Percentiles rank a stretch among this genome's conserved stretches.
Evolutionary conservation across 108 stramenopile genomes (phyloP).

Genomic region (Parietichytrium sp.): DNA sequence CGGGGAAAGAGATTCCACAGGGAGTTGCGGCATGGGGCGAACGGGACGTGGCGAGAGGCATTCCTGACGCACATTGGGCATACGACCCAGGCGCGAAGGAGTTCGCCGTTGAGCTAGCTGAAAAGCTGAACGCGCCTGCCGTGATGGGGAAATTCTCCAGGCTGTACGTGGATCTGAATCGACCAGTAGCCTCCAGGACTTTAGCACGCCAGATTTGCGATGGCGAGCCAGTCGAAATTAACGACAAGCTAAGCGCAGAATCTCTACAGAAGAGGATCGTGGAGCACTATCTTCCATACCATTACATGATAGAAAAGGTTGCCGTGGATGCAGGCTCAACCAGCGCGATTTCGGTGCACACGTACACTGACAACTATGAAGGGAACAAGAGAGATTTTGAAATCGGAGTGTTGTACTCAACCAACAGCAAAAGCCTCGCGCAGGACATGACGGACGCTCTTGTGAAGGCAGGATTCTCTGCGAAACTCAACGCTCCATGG

Average conservation of each 20-base stretch:
- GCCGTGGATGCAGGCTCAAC: not conserved
- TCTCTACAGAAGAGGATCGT: not conserved
- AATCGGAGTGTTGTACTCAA: conserved; percentile 23
- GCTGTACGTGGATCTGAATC: conserved; percentile 2
- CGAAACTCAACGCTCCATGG: conserved; percentile 22
- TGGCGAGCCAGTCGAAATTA: not conserved
- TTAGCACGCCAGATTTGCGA: conserved; percentile 1
- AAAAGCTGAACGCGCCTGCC: not conserved
- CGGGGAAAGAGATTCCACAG: not conserved
- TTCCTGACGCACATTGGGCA: not conserved
- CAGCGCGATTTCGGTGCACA: conserved; percentile 29
- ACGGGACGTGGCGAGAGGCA: not conserved
- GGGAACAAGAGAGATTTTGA: not conserved
- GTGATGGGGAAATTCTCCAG: not conserved
- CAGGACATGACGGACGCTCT: not conserved
- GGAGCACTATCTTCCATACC: not conserved
- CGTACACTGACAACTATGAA: not conserved
- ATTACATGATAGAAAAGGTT: not conserved
- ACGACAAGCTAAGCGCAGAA: not conserved
- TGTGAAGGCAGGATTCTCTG: not conserved
- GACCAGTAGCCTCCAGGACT: not conserved
- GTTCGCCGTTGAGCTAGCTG: not conserved
- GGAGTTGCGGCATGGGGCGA: not conserved
- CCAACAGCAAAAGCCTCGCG: not conserved
- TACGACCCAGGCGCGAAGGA: conserved; percentile 28